A percentile compares a stretch with the other conserved stretches of the same genome.
Conservation (phyloP, 495 filamentous ascomycete genomes). For the Podospora didyma region DNA sequence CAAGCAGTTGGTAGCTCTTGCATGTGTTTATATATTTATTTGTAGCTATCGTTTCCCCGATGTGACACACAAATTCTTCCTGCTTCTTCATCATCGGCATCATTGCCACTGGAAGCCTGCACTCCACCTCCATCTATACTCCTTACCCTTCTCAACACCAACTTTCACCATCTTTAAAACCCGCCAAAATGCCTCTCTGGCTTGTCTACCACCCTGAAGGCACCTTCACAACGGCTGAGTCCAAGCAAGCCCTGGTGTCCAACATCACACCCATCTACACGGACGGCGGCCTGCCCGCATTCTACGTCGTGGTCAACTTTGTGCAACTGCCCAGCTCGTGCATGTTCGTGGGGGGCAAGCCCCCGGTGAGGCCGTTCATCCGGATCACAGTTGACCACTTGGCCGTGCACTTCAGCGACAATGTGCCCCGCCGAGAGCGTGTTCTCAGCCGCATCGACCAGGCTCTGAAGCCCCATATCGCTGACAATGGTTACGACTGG, state of each 20-base stretch:
- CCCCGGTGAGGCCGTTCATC: constrained; percentile 29
- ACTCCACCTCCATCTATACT: not conserved
- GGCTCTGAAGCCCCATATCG: constrained; percentile 28
- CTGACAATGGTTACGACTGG: constrained; percentile 36
- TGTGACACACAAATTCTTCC: no score
- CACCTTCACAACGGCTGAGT: constrained; percentile 20
- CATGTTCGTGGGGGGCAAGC: constrained; percentile 28
- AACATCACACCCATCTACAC: constrained; percentile 31
- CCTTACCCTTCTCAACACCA: not conserved
- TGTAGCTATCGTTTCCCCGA: no score
- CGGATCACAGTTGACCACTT: constrained; percentile 31
- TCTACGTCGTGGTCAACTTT: constrained; percentile 37
- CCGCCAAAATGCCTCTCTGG: constrained; percentile 34
- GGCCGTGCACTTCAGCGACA: constrained; percentile 18
- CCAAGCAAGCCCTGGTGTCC: constrained; percentile 21
- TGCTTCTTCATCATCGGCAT: no score
- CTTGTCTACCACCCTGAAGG: constrained; percentile 32
- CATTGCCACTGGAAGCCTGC: no score
- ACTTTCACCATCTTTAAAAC: not conserved
- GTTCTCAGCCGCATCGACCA: constrained; percentile 3
- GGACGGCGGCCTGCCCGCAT: constrained; percentile 29
- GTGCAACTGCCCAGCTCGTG: constrained; percentile 15
- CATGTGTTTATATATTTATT: no score
- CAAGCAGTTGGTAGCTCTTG: no score
- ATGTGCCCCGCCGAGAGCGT: not conserved